Evolutionary conservation across 1,284 basidiomycete genomes (phyloP), one percentile per base, ranked within the genome.

Genomic region (Irpex rosettiformis): DNA sequence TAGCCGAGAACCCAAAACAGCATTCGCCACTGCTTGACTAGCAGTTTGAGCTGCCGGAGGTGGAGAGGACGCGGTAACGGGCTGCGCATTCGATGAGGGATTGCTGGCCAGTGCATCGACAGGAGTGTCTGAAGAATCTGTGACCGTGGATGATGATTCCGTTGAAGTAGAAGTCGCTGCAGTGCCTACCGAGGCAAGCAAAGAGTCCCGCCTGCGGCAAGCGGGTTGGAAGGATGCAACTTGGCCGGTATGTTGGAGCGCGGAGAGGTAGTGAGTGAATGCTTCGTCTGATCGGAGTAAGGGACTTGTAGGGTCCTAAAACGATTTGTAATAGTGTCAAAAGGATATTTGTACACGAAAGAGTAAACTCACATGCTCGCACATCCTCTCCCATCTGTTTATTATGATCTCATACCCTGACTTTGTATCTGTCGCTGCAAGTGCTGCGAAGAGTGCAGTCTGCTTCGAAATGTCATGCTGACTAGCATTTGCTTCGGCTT

Each of bases 351-450:
- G 33, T 37, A 37, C 16, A 37, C 16, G 33, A 37, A 11, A 37
- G 10, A 16, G 16, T 37, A 37, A 16, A 83, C 88, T 70, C 74
- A 92, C 91, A 68, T 87, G 90, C 80, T 91, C 87, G 66, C 81
- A 83, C 80, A 86, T 84, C 62, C 86, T 79, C 68, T 93, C 89
- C 90, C 91, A 93, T 59, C 90, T 81, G 65, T 77, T 84, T 60
- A 90, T 82, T 61, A 92, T 74, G 25, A 89, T 74, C 59, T 91
- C 86, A 70, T 86, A 85, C 1, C 84, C 89, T 10, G 85, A 79
- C 61, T 82, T 83, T 28, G 85, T 75, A 53, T 84, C 81, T 0
- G 86, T 87, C 0, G 81, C 81, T 25, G 80, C 66, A 29, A 93
- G 73, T 10, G 87, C 88, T 37, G 82, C 79, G 68, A 85, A 88